Percentiles rank a stretch among this genome's conserved stretches.
Evolutionary conservation across 1,284 basidiomycete genomes (phyloP).

Genomic region (Ceratobasidium sp.): DNA sequence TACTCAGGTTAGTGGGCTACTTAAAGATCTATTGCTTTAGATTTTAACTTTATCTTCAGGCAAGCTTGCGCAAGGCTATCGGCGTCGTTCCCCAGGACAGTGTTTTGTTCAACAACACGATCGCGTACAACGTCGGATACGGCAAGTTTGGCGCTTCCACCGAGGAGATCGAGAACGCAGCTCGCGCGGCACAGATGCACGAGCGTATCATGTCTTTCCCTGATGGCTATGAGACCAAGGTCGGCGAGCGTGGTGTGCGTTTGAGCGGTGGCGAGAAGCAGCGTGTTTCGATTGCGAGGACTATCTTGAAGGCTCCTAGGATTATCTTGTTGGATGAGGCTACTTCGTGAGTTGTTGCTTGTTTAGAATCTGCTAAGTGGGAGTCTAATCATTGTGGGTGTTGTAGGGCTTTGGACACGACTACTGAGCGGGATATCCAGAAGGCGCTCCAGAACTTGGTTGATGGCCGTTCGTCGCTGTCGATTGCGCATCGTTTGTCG

Average conservation of each 20-base stretch:
- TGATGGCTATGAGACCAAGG: constrained; percentile 78
- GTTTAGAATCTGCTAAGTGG: not conserved
- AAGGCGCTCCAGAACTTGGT: constrained; percentile 77
- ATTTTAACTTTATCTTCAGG: constrained; percentile 42
- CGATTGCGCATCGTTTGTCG: constrained; percentile 82
- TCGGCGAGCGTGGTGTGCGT: constrained; percentile 84
- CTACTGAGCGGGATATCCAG: constrained; percentile 86
- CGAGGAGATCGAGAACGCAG: constrained; percentile 77
- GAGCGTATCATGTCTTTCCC: constrained; percentile 82
- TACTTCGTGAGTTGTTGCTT: constrained; percentile 57
- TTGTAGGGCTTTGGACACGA: constrained; percentile 78
- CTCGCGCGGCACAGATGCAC: constrained; percentile 82
- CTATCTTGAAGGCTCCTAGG: constrained; percentile 81
- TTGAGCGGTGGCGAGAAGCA: constrained; percentile 86
- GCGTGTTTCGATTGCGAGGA: constrained; percentile 86
- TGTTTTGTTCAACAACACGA: constrained; percentile 84
- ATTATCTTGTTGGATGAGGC: constrained; percentile 86
- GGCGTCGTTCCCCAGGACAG: constrained; percentile 86
- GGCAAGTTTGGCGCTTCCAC: constrained; percentile 73
- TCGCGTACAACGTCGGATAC: constrained; percentile 80
- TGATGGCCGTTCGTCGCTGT: constrained; percentile 75
- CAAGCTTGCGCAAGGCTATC: constrained; percentile 78
- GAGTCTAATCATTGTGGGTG: constrained; percentile 3
- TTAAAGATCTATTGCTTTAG: not conserved
- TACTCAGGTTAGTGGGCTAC: constrained; percentile 63